A percentile compares a stretch with the other conserved stretches of the same genome.
These are phyloP conservation scores for Talaromyces sp. DNA, from an alignment of 2,329 filamentous ascomycete genomes.

Conservation along the genomic window DNA sequence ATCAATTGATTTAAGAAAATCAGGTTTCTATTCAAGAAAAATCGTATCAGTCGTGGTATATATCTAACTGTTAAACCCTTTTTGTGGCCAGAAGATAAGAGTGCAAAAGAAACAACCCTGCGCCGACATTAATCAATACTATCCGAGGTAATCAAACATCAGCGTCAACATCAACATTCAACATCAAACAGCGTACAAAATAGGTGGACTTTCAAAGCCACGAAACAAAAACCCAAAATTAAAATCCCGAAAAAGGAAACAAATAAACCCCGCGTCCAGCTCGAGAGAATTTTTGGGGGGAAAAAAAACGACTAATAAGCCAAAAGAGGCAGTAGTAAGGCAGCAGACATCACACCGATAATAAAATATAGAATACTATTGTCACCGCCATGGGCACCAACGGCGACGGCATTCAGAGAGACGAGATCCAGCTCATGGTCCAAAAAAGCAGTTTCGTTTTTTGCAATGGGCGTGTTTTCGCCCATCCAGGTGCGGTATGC, in stretches of 20 bases:
- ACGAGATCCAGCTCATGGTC: conserved; percentile 46
- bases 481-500: conserved; percentile 53
- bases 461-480: conserved; percentile 45
- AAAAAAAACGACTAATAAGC: conserved; percentile 32
- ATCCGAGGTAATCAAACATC: neutral
- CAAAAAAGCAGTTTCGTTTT: conserved; percentile 51
- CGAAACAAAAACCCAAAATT: neutral
- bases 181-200: neutral
- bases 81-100: neutral
- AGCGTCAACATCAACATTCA: too few species aligned
- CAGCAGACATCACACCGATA: conserved; percentile 46
- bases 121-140: neutral
- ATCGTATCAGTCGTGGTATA: neutral
- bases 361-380: conserved; percentile 30
- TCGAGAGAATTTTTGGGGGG: neutral
- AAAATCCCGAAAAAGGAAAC: neutral
- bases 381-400: conserved; percentile 13
- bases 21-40: too few species aligned
- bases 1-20: neutral
- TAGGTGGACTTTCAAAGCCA: neutral
- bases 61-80: neutral
- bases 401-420: conserved; percentile 22
- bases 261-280: neutral
- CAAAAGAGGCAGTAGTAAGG: conserved; percentile 55
- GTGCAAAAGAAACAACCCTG: neutral